These are phyloP conservation scores for Cercis canadensis DNA, from an alignment of 306 rosid species.

Conservation along the genomic window DNA sequence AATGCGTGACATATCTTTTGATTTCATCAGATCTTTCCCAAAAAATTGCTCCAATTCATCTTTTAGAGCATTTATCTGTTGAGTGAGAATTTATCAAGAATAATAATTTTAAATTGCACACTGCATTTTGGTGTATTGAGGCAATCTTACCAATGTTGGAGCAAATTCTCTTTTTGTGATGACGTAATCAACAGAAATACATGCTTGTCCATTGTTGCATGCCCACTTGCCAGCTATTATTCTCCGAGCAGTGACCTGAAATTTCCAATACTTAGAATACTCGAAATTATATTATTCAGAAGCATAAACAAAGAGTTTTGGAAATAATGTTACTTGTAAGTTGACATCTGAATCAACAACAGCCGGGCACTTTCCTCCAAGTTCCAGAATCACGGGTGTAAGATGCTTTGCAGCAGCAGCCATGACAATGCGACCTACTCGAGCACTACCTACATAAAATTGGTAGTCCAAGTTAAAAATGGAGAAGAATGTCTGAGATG, in stretches of 20 bases:
- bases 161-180: slow-evolving; percentile 80
- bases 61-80: slow-evolving; percentile 63
- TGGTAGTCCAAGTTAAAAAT: background rate
- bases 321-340: slow-evolving; percentile 57
- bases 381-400: slow-evolving; percentile 81
- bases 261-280: slow-evolving; percentile 16
- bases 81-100: slow-evolving; percentile 30
- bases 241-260: slow-evolving; percentile 75
- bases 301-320: background rate
- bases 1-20: slow-evolving; percentile 75
- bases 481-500: background rate
- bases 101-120: background rate
- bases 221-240: slow-evolving; percentile 87
- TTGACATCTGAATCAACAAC: slow-evolving; percentile 76
- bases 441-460: slow-evolving; percentile 71
- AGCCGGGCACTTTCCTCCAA: slow-evolving; percentile 92
- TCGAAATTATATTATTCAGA: background rate
- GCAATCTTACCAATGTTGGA: slow-evolving; percentile 63
- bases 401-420: slow-evolving; percentile 96
- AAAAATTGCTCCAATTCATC: slow-evolving; percentile 57
- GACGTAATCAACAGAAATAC: slow-evolving; percentile 77
- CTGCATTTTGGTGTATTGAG: slow-evolving; percentile 11
- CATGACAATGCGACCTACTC: slow-evolving; percentile 87
- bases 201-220: slow-evolving; percentile 82
- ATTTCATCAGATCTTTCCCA: slow-evolving; percentile 62